Percentiles rank a stretch among this genome's conserved stretches.
These are phyloP conservation scores for Fusarium sambucinum DNA, from an alignment of 2,329 filamentous ascomycete genomes.

Conservation along the genomic window DNA sequence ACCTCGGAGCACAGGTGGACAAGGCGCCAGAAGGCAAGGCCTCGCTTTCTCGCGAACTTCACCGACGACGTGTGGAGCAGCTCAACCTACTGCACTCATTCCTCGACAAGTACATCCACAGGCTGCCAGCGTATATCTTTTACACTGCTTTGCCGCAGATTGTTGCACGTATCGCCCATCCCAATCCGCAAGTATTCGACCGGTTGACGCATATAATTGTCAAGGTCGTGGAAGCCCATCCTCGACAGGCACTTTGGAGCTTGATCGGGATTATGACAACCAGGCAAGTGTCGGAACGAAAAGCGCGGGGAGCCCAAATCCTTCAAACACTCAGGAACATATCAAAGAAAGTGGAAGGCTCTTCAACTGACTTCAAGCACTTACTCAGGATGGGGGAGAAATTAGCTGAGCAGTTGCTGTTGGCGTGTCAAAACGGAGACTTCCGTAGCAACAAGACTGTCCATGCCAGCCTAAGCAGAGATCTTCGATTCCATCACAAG, in stretches of 20 bases:
- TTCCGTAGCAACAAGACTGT: conserved; percentile 77
- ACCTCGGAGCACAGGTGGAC: conserved; percentile 82
- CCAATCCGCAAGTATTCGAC: conserved; percentile 80
- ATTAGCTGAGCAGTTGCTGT: conserved; percentile 83
- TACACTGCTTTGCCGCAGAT: conserved; percentile 90
- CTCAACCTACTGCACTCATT: conserved; percentile 78
- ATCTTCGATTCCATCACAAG: conserved; percentile 87
- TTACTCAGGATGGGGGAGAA: conserved; percentile 84
- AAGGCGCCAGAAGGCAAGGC: conserved; percentile 68
- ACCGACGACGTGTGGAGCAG: conserved; percentile 70
- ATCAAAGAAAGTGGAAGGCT: conserved; percentile 64
- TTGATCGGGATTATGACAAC: conserved; percentile 89
- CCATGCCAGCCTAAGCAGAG: conserved; percentile 78
- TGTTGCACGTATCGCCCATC: conserved; percentile 94
- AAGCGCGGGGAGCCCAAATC: conserved; percentile 64
- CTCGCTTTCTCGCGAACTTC: conserved; percentile 65
- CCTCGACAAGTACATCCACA: conserved; percentile 80
- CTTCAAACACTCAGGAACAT: conserved; percentile 62
- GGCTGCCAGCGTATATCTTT: conserved; percentile 80
- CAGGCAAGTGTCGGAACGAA: conserved; percentile 75
- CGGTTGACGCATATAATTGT: conserved; percentile 82
- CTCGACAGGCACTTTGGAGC: conserved; percentile 92
- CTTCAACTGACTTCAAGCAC: conserved; percentile 71
- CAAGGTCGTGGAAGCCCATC: conserved; percentile 88
- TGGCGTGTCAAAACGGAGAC: conserved; percentile 80